Conservation (phyloP, 305 asterid genomes). For the Monarda citriodora region DNA sequence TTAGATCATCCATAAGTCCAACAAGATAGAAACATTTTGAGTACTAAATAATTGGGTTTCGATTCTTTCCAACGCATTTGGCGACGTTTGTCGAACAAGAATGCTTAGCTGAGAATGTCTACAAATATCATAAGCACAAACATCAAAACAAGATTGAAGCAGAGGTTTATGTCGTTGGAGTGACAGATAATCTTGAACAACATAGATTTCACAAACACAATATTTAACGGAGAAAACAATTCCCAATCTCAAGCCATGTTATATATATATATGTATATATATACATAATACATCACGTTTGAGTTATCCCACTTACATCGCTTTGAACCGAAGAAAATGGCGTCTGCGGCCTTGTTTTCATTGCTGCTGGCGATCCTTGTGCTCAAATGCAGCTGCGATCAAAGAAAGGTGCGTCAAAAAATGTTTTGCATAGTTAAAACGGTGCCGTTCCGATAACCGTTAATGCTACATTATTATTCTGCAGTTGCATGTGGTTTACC, state of each 20-base stretch:
- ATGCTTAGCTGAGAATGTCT: neutral
- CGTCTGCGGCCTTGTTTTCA: slow-evolving; percentile 4
- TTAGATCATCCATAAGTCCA: neutral
- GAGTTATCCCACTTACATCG: neutral
- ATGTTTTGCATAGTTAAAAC: neutral
- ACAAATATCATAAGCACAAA: too few relatives aligned
- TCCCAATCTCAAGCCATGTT: neutral
- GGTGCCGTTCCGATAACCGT: neutral
- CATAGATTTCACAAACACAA: neutral
- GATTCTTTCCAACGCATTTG: neutral
- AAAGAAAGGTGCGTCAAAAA: slow-evolving; percentile 24
- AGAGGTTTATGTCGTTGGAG: neutral
- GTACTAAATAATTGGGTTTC: too few relatives aligned
- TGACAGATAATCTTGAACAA: neutral
- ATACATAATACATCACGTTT: neutral
- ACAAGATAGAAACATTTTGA: slow-evolving; percentile 7
- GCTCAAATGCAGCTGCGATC: slow-evolving; percentile 23
- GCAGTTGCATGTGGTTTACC: slow-evolving; percentile 37
- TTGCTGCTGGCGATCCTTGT: slow-evolving; percentile 25
- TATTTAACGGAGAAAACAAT: slow-evolving; percentile 15
- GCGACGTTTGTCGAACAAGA: slow-evolving; percentile 2
- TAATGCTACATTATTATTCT: neutral
- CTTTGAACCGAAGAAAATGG: slow-evolving; percentile 8
- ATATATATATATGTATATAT: slow-evolving; percentile 2
- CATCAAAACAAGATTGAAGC: neutral